Conservation (phyloP, 768 basidiomycete genomes). For the Mycena vitilis region DNA sequence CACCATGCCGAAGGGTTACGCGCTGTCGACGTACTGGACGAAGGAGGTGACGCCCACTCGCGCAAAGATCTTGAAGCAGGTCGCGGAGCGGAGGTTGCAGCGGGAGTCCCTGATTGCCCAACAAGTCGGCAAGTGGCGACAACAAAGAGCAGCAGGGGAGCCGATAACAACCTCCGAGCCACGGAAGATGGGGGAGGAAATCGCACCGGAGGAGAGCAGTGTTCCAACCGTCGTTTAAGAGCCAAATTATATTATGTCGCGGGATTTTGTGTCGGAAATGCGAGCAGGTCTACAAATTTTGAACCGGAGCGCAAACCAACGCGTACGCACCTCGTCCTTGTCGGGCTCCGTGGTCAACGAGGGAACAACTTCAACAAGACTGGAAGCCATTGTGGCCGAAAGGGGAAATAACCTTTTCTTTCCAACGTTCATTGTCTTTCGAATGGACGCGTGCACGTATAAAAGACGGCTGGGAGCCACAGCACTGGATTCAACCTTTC, state of each 20-base stretch:
- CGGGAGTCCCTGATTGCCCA: slow-evolving; percentile 24
- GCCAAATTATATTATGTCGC: background rate
- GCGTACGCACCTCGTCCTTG: too few species aligned
- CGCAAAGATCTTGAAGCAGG: slow-evolving; percentile 32
- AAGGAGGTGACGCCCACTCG: slow-evolving; percentile 30
- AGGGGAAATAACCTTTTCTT: background rate
- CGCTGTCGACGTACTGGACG: slow-evolving; percentile 26
- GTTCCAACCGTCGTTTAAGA: slow-evolving; percentile 15
- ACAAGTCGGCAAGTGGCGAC: slow-evolving; percentile 31
- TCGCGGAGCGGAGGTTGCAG: slow-evolving; percentile 22
- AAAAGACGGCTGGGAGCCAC: background rate
- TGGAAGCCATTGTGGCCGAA: slow-evolving; percentile 7
- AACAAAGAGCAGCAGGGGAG: slow-evolving; percentile 30
- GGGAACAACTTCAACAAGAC: background rate
- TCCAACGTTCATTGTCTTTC: background rate
- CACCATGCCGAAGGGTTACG: slow-evolving; percentile 47
- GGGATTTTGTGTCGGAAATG: background rate
- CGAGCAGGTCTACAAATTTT: too few species aligned
- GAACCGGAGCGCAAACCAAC: too few species aligned
- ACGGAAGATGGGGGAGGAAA: background rate
- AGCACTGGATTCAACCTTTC: background rate
- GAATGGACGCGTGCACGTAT: background rate
- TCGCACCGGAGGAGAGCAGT: slow-evolving; percentile 6
- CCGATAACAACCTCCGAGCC: background rate
- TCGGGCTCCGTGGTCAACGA: too few species aligned